A percentile compares a stretch with the other conserved stretches of the same genome.
These are phyloP conservation scores for Xylariaceae sp. DNA, from an alignment of 2,329 filamentous ascomycete species.

Conservation along the genomic window DNA sequence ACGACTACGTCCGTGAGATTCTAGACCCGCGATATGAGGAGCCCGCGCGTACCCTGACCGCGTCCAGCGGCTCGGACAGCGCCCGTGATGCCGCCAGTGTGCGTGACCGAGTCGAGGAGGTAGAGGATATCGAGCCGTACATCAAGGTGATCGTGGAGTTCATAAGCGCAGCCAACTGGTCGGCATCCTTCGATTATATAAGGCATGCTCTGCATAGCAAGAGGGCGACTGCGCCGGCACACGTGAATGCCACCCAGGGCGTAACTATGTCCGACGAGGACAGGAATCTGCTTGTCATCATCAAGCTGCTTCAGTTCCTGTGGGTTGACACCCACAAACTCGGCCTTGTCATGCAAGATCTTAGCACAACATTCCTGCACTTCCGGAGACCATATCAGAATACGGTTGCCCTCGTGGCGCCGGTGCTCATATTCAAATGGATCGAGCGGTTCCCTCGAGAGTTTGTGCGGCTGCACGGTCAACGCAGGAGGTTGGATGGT, in stretches of 20 bases:
- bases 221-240: conserved; percentile 40
- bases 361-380: conserved; percentile 62
- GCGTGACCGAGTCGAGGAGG: conserved; percentile 32
- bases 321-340: conserved; percentile 61
- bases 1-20: conserved; percentile 39
- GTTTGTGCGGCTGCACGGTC: conserved; percentile 58
- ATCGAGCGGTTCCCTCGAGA: conserved; percentile 60
- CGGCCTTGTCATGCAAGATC: conserved; percentile 57
- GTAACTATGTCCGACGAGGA: conserved; percentile 45
- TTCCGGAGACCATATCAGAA: conserved; percentile 60
- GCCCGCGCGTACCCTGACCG: conserved; percentile 23
- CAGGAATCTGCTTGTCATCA: conserved; percentile 45
- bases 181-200: conserved; percentile 53
- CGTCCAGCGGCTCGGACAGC: conserved; percentile 35
- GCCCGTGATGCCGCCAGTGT: conserved; percentile 32
- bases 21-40: conserved; percentile 30
- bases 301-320: conserved; percentile 57
- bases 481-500: conserved; percentile 57
- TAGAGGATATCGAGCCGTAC: conserved; percentile 47
- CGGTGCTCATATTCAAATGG: conserved; percentile 60
- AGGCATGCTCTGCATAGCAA: conserved; percentile 48
- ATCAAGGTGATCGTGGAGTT: conserved; percentile 57
- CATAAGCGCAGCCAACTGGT: conserved; percentile 60
- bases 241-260: conserved; percentile 36
- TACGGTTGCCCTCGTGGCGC: conserved; percentile 56